Percentiles rank a stretch among this genome's conserved stretches.
Evolutionary conservation across 163 green algal genomes (phyloP).

Genomic region (Scenedesmus sp.): DNA sequence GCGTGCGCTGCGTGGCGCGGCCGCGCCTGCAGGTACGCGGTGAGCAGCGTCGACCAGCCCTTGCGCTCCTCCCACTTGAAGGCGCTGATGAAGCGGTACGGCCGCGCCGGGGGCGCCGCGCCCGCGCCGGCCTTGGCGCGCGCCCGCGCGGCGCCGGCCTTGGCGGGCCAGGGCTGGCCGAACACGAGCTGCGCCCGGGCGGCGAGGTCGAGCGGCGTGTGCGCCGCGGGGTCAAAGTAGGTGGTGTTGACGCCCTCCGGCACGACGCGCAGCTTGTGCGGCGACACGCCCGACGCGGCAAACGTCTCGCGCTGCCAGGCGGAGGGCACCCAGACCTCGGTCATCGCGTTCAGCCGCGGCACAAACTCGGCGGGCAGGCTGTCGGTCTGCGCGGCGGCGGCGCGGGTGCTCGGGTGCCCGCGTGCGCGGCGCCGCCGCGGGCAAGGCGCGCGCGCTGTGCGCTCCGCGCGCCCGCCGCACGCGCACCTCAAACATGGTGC

Average conservation of each 20-base stretch:
- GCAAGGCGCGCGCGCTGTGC: too few species aligned
- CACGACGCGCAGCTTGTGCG: constrained; percentile 54
- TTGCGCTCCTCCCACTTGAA: constrained; percentile 75
- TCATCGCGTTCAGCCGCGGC: constrained; percentile 48
- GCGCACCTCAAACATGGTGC: constrained; percentile 92
- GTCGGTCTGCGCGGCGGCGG: too few species aligned
- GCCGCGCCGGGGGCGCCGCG: not conserved
- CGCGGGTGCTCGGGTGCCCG: too few species aligned
- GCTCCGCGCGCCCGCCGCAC: too few species aligned
- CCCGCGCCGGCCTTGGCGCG: not conserved
- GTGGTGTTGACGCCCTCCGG: constrained; percentile 66
- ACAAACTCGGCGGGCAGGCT: constrained; percentile 65
- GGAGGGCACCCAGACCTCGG: constrained; percentile 83
- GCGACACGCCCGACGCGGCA: constrained; percentile 38
- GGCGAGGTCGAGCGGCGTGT: constrained; percentile 46
- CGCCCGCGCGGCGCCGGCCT: too few species aligned
- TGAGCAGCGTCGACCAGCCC: constrained; percentile 86
- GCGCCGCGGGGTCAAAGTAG: constrained; percentile 51
- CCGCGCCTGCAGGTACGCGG: constrained; percentile 76
- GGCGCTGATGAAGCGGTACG: constrained; percentile 55
- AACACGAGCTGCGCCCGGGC: constrained; percentile 51
- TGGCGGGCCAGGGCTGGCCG: constrained; percentile 30
- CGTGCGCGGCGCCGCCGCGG: too few species aligned
- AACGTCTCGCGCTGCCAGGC: constrained; percentile 54
- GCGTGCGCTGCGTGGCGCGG: too few species aligned